Evolutionary conservation across 768 basidiomycete species (phyloP), one percentile per base, ranked within the genome.

Genomic region (Candolleomyces aberdarensis): DNA sequence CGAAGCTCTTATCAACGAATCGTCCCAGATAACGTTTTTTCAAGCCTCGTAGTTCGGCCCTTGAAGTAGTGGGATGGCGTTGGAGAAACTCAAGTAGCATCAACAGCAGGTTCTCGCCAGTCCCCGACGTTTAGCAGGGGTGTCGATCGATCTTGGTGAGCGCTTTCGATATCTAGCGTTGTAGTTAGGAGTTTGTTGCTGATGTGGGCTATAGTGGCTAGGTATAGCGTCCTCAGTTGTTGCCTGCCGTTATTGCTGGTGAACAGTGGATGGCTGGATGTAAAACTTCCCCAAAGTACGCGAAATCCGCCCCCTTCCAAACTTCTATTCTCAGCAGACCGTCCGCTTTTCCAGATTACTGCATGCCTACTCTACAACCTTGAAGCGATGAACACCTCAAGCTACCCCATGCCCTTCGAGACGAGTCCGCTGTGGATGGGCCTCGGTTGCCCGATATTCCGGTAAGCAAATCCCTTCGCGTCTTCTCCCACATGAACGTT

Each of bases 201-300:
- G 19, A 52, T 29, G 51, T 29, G 26, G 26, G 26, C 26, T 26
- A 3, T 26, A 26, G 3, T 26, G 22, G 59, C 22, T 32, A 29
- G 62, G 50, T 50, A 57, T 26, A 65, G 92, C 92, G 91, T 73
- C 92, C n/a, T n/a, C n/a, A n/a, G n/a, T n/a, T n/a, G n/a, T 92
- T 2, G 93, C 91, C 4, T 93, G 92, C 74, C 92, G 91, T 31
- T 91, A 89, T 94, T 60, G 84, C 89, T 9, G 83, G 82, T 0
- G 93, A 93, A 14, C 81, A 64, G 82, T 94, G 4, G 94, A 94
- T n/a, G n/a, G n/a, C n/a, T n/a, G n/a, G n/a, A n/a, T n/a, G 64
- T 92, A 94, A 69, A 92, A 94, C 58, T 73, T 96, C 17, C 83
- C 83, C 61, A 94, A 95, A 76, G 87, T 83, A 32, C 62, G 71